Base-by-base conservation (phyloP, 2,329 filamentous ascomycete species). In the Monosporascus cannonballus region DNA sequence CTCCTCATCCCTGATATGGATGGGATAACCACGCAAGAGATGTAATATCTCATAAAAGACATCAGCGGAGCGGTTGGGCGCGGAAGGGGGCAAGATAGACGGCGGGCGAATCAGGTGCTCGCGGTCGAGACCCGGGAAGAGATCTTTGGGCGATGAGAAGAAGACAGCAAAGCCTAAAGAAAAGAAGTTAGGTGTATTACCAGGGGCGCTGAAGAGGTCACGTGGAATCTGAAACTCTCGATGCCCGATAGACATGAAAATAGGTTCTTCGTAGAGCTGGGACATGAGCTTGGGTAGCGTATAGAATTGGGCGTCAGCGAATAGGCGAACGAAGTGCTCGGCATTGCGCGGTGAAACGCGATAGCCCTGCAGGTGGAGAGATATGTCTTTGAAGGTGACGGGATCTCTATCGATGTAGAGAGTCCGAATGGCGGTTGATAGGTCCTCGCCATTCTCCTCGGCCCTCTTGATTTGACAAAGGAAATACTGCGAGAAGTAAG, bases 321-420 rank as follows among this genome's bases (percentile, higher is more conserved):
- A 96, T 30, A 97, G 76, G 53, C 89, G 90, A 61, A 96, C 92
- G 69, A 93, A 96, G 70, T 96, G 90, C 51, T 84, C 82, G 49
- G 88, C 89, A 71, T 96, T 87, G 56, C 83, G 81, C 3, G 93
- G 92, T 52, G 80, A 78, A 55, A 96, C 81, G 72, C 96, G 87
- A 69, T 97, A 97, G 46, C 93, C 90, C 74, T 96, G 92, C 22
- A 97, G 77, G 75, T 97, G 92, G 51, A 92, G 78, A 38, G 88
- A 87, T 58, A 97, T 96, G 66, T 96, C 90, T 63, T 79, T 81
- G 69, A 97, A 97, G 0, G 91, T 96, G 15, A 78, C 77, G 0
- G 93, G 92, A 70, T 97, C 93, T 56, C 93, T 87, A 70, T 97
- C 93, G 64, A 97, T 96, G 72, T 96, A 96, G 6, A 97, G 77